phyloP scores from a whole-genome alignment of 768 basidiomycete genomes.

The Xerocomellus dryophilus region DNA sequence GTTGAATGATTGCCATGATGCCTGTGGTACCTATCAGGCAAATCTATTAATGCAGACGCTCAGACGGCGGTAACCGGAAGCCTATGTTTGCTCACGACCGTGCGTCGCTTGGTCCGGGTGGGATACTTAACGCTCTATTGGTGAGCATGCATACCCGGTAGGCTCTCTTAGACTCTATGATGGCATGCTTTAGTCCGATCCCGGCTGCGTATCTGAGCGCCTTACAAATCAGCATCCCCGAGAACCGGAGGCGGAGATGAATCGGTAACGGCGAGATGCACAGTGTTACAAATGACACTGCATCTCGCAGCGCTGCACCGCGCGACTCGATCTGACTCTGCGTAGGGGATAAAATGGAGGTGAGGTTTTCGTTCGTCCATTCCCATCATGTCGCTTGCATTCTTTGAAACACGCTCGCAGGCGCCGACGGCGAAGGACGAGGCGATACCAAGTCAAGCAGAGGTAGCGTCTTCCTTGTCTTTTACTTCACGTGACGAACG shows the following conservation, averaged over 20 bases:
- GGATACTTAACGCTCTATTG: no score
- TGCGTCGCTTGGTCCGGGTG: not conserved
- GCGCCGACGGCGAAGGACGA: not conserved
- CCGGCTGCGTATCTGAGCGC: not conserved
- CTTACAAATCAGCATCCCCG: not conserved
- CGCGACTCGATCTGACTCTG: not conserved
- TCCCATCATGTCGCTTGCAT: constrained; percentile 3
- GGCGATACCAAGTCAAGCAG: constrained; percentile 5
- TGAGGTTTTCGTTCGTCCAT: not conserved
- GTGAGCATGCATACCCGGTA: not conserved
- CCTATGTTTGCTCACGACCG: no score
- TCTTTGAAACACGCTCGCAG: not conserved
- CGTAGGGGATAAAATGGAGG: constrained; percentile 5
- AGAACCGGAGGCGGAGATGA: not conserved
- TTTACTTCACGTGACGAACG: no score
- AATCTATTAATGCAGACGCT: not conserved
- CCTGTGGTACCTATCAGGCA: not conserved
- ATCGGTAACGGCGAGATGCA: not conserved
- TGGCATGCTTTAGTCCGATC: no score
- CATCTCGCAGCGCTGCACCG: no score
- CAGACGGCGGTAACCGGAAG: not conserved
- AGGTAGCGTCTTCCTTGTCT: constrained; percentile 7
- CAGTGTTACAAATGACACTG: not conserved
- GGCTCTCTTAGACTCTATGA: not conserved
- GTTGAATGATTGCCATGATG: not conserved